Base-by-base conservation (phyloP, 1,139 yeast species). In the Kodamaea sp. region DNA sequence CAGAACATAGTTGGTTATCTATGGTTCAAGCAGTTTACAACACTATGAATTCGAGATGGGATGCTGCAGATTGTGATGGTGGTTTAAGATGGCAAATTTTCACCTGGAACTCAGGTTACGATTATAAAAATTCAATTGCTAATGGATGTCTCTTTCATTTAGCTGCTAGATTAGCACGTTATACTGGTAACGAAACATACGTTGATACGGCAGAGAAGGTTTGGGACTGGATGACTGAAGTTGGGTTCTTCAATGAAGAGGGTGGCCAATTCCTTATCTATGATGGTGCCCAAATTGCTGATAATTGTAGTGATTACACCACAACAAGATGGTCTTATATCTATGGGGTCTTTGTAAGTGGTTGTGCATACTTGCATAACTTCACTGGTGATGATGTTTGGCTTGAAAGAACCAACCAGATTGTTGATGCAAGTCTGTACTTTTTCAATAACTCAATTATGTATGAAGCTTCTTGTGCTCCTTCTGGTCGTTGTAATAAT, bases 11-110 rank as follows among this genome's bases (percentile, higher is more conserved):
- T 41, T 90, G 97, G 97, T 65, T 85, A 38, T 73, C 80, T 33
- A 63, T 85, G 53, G 79, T 87, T 1, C 90, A 84, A 58, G 90
- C 89, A 5, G 84, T 87, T 12, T 90, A 85, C 69, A 88, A 89
- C 60, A 84, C 95, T 26, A 89, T 90, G 96, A 78, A 87, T 30
- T 63, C 76, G 29, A 76, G 97, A 62, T 90, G 97, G 97, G 97
- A 90, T 57, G 52, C 60, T 7, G 69, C 57, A 3, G 54, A 74
- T 40, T 90, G 97, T 63, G 76, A 74, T 38, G 97, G 97, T 43
- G 97, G 97, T 1, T 72, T 90, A 45, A 77, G 97, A 65, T 90
- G 97, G 97, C 97, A 90, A 66, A 90, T 90, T 58, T 90, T 86
- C 69, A 78, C 85, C 44, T 90, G 96, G 95, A 90, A 90, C 60